phyloP scores from a whole-genome alignment of 345 rosid genomes.

The Toxicodendron radicans region DNA sequence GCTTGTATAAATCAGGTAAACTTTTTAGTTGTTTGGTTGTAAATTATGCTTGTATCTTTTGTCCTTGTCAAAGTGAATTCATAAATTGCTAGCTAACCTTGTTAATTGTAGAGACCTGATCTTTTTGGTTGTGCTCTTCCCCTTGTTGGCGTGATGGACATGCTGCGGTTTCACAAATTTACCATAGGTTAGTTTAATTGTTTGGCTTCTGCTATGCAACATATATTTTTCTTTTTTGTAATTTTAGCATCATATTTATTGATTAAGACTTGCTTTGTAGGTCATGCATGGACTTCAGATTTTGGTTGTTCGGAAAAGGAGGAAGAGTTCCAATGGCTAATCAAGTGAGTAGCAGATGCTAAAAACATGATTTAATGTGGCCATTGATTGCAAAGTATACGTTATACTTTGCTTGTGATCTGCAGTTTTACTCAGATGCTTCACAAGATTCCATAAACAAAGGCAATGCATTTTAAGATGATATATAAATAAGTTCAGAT shows the following conservation, averaged over 20 bases:
- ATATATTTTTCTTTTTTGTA: not conserved
- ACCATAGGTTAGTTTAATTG: constrained; percentile 63
- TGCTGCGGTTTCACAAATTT: constrained; percentile 92
- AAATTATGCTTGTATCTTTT: not conserved
- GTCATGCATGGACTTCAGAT: constrained; percentile 97
- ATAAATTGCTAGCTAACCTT: not conserved
- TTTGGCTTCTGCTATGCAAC: not conserved
- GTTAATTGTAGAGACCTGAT: constrained; percentile 74
- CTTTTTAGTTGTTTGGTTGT: constrained; percentile 1
- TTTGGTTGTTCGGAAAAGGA: constrained; percentile 85
- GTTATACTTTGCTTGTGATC: no score
- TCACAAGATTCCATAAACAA: no score
- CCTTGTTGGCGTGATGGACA: constrained; percentile 99
- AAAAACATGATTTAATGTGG: not conserved
- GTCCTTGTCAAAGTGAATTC: constrained; percentile 4
- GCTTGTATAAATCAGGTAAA: constrained; percentile 95
- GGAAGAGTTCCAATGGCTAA: constrained; percentile 88
- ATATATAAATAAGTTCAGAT: no score
- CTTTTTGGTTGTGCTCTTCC: constrained; percentile 98
- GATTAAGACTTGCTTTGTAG: constrained; percentile 32
- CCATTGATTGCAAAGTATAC: no score
- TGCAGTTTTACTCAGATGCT: no score
- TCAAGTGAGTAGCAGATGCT: constrained; percentile 52
- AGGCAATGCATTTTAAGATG: no score
- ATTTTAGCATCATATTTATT: constrained; percentile 4